Percentiles rank a stretch among this genome's conserved stretches.
These are phyloP conservation scores for Globisporangium acanthophoron DNA, from an alignment of 352 stramenopile genomes.

Conservation along the genomic window DNA sequence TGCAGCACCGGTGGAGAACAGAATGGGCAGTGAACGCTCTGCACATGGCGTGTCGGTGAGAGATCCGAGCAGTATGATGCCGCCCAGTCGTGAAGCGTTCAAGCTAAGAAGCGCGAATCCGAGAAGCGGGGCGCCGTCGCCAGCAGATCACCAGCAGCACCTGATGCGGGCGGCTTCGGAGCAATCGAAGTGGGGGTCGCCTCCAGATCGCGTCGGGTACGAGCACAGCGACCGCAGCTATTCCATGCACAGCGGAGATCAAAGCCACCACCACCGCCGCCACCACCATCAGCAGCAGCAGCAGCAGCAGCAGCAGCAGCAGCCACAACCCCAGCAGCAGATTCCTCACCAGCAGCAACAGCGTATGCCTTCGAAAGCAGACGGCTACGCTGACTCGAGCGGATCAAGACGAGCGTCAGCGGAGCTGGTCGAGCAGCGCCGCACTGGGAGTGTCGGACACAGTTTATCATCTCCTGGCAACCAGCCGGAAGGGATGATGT, in stretches of 20 bases:
- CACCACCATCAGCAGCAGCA: not conserved
- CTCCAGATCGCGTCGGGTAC: constrained; percentile 3
- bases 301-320: not conserved
- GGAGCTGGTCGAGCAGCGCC: not conserved
- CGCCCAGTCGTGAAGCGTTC: constrained; percentile 22
- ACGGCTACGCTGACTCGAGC: constrained; percentile 8
- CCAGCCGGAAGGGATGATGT: not conserved
- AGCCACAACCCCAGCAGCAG: not conserved
- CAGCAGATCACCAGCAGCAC: constrained; percentile 3
- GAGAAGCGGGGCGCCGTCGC: constrained; percentile 6
- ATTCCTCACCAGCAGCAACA: constrained; percentile 8
- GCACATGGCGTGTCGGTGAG: constrained; percentile 13
- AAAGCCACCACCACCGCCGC: constrained; percentile 1
- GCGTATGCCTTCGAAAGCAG: constrained; percentile 11
- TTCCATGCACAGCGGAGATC: not conserved
- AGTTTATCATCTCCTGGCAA: not conserved
- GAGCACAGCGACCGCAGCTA: constrained; percentile 2
- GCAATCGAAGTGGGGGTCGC: constrained; percentile 10
- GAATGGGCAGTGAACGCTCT: not conserved
- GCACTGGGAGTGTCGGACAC: not conserved
- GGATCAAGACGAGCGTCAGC: not conserved
- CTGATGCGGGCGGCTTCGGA: constrained; percentile 6
- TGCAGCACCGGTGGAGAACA: not conserved
- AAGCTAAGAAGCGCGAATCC: constrained; percentile 53
- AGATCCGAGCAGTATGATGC: constrained; percentile 7